Conservation (phyloP, 2,329 filamentous ascomycete species). For the Annulohypoxylon truncatum region DNA sequence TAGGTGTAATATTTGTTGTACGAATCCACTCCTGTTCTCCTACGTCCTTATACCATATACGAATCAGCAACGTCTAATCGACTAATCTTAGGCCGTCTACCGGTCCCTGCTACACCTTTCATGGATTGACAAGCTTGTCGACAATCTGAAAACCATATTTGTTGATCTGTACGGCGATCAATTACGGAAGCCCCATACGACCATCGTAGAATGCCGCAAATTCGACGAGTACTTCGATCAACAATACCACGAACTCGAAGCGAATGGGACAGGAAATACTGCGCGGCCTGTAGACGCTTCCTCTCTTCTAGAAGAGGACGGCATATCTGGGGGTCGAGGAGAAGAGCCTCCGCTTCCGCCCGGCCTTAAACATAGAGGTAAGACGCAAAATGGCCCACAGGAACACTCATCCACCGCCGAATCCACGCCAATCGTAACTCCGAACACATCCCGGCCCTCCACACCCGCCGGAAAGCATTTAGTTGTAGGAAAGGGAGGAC, state of each 20-base stretch:
- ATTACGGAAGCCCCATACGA: conserved; percentile 82
- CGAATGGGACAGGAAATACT: conserved; percentile 54
- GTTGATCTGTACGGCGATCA: conserved; percentile 90
- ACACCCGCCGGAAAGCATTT: conserved; percentile 77
- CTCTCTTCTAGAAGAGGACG: conserved; percentile 51
- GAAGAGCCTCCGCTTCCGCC: conserved; percentile 56
- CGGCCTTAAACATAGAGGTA: conserved; percentile 56
- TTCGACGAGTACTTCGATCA: conserved; percentile 97
- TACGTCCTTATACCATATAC: neutral
- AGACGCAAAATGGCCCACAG: conserved; percentile 50
- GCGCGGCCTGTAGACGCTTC: conserved; percentile 45
- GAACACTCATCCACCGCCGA: conserved; percentile 68
- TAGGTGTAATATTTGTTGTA: conserved; percentile 96
- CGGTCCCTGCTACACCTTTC: conserved; percentile 93
- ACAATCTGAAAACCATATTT: conserved; percentile 94
- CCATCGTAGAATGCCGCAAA: conserved; percentile 78
- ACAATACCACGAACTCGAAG: conserved; percentile 84
- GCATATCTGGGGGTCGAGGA: conserved; percentile 51
- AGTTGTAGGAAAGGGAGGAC: conserved; percentile 78
- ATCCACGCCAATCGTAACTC: conserved; percentile 75
- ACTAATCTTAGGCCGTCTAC: conserved; percentile 81
- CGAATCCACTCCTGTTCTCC: conserved; percentile 44
- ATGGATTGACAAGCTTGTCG: conserved; percentile 96
- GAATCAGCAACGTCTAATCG: conserved; percentile 30
- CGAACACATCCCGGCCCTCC: conserved; percentile 80